These are phyloP conservation scores for Scedosporium dehoogii DNA, from an alignment of 2,329 filamentous ascomycete species.

Conservation along the genomic window DNA sequence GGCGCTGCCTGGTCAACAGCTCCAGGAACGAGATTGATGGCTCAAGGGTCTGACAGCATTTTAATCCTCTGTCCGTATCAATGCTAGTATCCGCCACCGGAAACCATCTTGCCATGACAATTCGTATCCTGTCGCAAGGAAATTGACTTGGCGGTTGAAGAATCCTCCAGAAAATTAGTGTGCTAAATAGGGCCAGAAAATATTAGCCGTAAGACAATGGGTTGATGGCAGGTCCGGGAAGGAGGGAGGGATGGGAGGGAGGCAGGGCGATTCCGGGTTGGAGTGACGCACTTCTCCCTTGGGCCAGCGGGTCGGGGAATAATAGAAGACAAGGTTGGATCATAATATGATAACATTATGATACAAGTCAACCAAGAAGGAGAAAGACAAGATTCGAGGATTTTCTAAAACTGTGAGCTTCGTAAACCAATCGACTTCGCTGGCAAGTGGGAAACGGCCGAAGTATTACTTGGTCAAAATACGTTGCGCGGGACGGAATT, in stretches of 20 bases:
- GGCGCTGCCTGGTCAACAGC: slow-evolving; percentile 1
- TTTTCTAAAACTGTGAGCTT: background rate
- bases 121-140: background rate
- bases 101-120: background rate
- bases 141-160: too few relatives aligned
- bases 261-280: background rate
- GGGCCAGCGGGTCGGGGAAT: background rate
- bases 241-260: background rate
- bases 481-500: background rate
- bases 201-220: too few relatives aligned
- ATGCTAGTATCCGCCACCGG: background rate
- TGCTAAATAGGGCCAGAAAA: too few relatives aligned
- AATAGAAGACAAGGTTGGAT: background rate
- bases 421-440: too few relatives aligned
- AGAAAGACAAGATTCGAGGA: background rate
- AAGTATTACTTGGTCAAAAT: background rate
- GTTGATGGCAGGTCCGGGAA: too few relatives aligned
- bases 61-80: background rate
- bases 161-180: too few relatives aligned
- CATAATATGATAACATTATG: background rate
- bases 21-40: background rate
- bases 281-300: background rate
- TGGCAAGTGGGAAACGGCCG: background rate
- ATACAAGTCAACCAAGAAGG: too few relatives aligned
- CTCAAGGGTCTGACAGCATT: background rate